Evolutionary conservation across 2,329 filamentous ascomycete species (phyloP).

Genomic region (Fusarium sp.): DNA sequence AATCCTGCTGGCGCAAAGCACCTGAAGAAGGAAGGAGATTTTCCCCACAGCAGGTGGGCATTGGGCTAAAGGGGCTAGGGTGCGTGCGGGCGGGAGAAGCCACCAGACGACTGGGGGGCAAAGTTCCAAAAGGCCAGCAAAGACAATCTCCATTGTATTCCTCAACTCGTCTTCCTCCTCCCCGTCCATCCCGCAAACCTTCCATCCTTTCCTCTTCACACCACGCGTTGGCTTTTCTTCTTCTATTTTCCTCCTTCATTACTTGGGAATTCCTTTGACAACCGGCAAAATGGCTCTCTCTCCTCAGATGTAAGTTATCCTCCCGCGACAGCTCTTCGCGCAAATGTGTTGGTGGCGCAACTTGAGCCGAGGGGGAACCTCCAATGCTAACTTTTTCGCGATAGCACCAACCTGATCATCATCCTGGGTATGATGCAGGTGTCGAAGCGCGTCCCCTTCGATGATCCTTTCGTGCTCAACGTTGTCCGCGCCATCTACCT

Average conservation of each 20-base stretch:
- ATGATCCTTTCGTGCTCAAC: slow-evolving; percentile 76
- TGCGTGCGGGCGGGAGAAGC: slow-evolving; percentile 26
- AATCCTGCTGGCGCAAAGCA: slow-evolving; percentile 5
- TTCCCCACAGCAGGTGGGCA: slow-evolving; percentile 28
- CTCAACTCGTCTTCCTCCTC: slow-evolving; percentile 9
- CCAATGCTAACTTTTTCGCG: slow-evolving; percentile 39
- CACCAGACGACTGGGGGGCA: slow-evolving; percentile 20
- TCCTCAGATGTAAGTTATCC: slow-evolving; percentile 70
- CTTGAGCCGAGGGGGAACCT: slow-evolving; percentile 36
- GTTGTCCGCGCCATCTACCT: slow-evolving; percentile 66
- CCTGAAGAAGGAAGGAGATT: slow-evolving; percentile 7
- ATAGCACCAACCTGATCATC: slow-evolving; percentile 91
- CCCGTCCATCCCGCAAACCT: slow-evolving; percentile 28
- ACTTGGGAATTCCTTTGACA: neutral
- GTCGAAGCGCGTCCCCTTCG: slow-evolving; percentile 94
- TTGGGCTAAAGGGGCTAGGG: slow-evolving; percentile 34
- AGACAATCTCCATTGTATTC: slow-evolving; percentile 38
- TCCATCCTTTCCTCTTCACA: slow-evolving; percentile 22
- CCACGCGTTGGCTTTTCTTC: slow-evolving; percentile 17
- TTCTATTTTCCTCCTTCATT: slow-evolving; percentile 9
- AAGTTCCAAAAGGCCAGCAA: slow-evolving; percentile 46
- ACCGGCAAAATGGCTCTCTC: slow-evolving; percentile 69
- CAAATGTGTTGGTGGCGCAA: slow-evolving; percentile 32
- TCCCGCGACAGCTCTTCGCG: slow-evolving; percentile 10
- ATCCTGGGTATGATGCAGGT: slow-evolving; percentile 99